Base-by-base conservation (phyloP, 2,329 filamentous ascomycete species). In the Plenodomus tracheiphilus region DNA sequence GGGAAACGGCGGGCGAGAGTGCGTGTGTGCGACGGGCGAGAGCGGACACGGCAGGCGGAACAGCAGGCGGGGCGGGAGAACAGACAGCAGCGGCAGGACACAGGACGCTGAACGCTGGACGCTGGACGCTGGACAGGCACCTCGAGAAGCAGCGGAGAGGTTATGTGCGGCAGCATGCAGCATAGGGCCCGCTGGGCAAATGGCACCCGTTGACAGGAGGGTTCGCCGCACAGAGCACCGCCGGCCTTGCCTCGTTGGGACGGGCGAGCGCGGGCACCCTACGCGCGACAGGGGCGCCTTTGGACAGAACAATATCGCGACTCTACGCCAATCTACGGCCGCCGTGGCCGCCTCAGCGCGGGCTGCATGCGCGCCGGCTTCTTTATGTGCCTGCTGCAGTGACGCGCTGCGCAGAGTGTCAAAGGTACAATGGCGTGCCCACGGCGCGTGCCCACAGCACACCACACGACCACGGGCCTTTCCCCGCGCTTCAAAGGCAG, bases 171-270 rank as follows among this genome's bases (percentile, higher is more conserved):
- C 28, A 32, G 35, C 16, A 10, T 17, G 35, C 35, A 36, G 34
- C 34, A 18, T 36, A 18, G 5, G 34, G 17, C 15, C 34, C 15
- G 34, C 17, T 36, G 13, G 34, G 17, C 34, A 36, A 36, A 37
- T 37, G 35, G 35, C 34, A 5, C 7, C 35, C 35, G 13, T 32
- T 32, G 28, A 32, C 28, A 32, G 28, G 28, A 32, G 55, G 53
- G 52, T 51, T 55, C 40, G 37, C 42, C 52, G 54, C 54, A 56
- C 54, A 54, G 51, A 42, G 51, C 51, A 36, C 36, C 47, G 25
- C 44, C 54, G 55, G 55, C 39, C 25, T 45, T 25, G 22, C 22
- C 49, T 38, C 17, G 46, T 58, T 47, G 49, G 52, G 52, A 52
- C 36, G 47, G 25, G 43, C 39, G 43, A 43, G 47, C 43, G 45